These are phyloP conservation scores for Pseudogymnoascus sp. DNA, from an alignment of 2,329 filamentous ascomycete genomes.

Conservation along the genomic window DNA sequence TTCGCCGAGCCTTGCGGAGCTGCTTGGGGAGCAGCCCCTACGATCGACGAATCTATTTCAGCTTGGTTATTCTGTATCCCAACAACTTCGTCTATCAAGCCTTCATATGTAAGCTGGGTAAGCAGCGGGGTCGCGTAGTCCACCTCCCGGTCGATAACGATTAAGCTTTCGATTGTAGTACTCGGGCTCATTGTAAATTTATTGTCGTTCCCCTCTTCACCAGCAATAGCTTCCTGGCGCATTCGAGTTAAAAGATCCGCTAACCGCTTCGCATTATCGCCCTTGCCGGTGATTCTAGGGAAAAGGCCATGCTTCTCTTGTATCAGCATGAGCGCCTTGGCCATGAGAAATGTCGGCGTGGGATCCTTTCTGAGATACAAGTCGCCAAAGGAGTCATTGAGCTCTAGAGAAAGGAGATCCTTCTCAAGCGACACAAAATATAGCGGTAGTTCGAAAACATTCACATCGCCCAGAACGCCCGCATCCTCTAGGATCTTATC, in stretches of 20 bases:
- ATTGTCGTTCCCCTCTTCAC: slow-evolving; percentile 54
- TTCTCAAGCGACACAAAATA: slow-evolving; percentile 88
- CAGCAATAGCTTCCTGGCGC: slow-evolving; percentile 79
- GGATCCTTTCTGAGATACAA: slow-evolving; percentile 86
- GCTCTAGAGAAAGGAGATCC: slow-evolving; percentile 83
- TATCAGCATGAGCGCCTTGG: slow-evolving; percentile 87
- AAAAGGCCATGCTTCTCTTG: slow-evolving; percentile 90
- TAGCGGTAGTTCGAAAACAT: slow-evolving; percentile 75
- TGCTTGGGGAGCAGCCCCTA: slow-evolving; percentile 62
- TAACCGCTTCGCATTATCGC: slow-evolving; percentile 83
- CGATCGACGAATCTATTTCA: slow-evolving; percentile 83
- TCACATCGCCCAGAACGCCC: slow-evolving; percentile 87
- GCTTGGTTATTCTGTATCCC: slow-evolving; percentile 87
- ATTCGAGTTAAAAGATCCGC: slow-evolving; percentile 83
- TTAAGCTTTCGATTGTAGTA: slow-evolving; percentile 77
- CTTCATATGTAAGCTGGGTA: slow-evolving; percentile 94
- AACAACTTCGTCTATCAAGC: slow-evolving; percentile 87
- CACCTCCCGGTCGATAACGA: slow-evolving; percentile 91
- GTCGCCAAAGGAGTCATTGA: slow-evolving; percentile 79
- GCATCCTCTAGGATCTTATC: slow-evolving; percentile 88
- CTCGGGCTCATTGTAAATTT: slow-evolving; percentile 73
- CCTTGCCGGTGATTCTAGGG: slow-evolving; percentile 89
- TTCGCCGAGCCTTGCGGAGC: slow-evolving; percentile 45
- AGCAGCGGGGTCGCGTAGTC: slow-evolving; percentile 88
- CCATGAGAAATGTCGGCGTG: slow-evolving; percentile 79